Base-by-base conservation (phyloP, 495 filamentous ascomycete species). In the Terfezia boudieri region DNA sequence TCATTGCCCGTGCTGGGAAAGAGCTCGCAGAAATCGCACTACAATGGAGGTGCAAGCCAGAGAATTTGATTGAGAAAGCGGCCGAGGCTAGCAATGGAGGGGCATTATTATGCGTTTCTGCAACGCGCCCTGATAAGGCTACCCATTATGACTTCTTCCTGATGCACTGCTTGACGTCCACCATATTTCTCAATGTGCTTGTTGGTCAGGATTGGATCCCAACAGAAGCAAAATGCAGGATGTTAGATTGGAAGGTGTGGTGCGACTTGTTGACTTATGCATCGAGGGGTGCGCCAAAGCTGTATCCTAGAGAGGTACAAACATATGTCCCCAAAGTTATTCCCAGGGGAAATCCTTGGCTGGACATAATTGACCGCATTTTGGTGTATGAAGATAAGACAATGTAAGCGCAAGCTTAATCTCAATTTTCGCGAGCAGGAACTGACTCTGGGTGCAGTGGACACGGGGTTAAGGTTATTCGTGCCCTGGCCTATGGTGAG, bases 121-220 rank as follows among this genome's bases (percentile, higher is more conserved):
- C 86, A 1, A 72, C 83, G 58, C 68, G 76, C 38, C 77, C 76
- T 1, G 69, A 71, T 4, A 83, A 88, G 59, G 54, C 69, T 16
- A 66, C 78, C 56, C 85, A 79, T 61, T 71, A 86, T 58, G 88
- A 94, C 58, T 95, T 95, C 65, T 90, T 81, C 69, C 74, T 78
- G 63, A 82, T 93, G 68, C 81, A 84, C 63, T 71, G 68, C 62
- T 60, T 80, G 57, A 84, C 79, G 60, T 67, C 64, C 37, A 74
- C 74, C 9, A 76, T 83, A 36, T 83, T 84, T 70, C 75, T 77
- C 64, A 68, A 73, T 9, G 64, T 68, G 9, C 73, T 83, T 59
- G 61, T 76, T 36, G 43, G 64, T 1, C 66, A 64, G 37, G 12
- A 53, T 50, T 73, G 63, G 64, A 59, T 73, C 37, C 61, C 61